Percentiles rank a stretch among this genome's conserved stretches.
These are phyloP conservation scores for Suillus placidus DNA, from an alignment of 768 basidiomycete species.

Conservation along the genomic window DNA sequence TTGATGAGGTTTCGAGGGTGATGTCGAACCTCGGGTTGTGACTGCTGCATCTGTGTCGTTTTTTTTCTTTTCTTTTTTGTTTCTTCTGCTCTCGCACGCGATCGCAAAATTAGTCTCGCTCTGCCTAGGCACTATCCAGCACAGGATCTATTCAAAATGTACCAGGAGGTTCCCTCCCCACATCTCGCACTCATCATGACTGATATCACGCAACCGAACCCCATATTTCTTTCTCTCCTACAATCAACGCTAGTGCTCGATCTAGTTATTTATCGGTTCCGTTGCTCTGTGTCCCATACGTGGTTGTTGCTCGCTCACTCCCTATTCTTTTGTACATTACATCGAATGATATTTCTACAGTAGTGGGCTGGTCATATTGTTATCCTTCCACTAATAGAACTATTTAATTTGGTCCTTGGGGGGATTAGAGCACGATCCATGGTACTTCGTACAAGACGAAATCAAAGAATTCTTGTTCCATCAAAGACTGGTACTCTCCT, in stretches of 20 bases:
- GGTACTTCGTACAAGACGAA: slow-evolving; percentile 95
- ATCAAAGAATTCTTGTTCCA: slow-evolving; percentile 96
- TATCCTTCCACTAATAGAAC: slow-evolving; percentile 62
- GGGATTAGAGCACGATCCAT: slow-evolving; percentile 71
- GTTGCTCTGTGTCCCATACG: slow-evolving; percentile 8
- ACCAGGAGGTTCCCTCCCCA: slow-evolving; percentile 26
- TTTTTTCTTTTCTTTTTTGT: background rate
- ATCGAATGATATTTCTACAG: slow-evolving; percentile 51
- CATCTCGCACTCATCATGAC: slow-evolving; percentile 8
- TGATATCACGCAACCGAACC: slow-evolving; percentile 13
- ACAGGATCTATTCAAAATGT: slow-evolving; percentile 39
- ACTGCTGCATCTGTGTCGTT: slow-evolving; percentile 19
- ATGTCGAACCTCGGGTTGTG: slow-evolving; percentile 75
- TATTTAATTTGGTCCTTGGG: slow-evolving; percentile 33
- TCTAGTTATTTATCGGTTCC: slow-evolving; percentile 20
- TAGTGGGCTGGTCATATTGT: slow-evolving; percentile 62
- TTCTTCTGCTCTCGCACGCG: slow-evolving; percentile 17
- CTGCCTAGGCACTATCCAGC: slow-evolving; percentile 19
- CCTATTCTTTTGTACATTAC: slow-evolving; percentile 40
- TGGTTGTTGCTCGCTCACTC: slow-evolving; percentile 12
- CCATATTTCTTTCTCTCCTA: background rate
- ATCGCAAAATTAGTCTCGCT: slow-evolving; percentile 30
- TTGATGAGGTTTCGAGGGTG: slow-evolving; percentile 69
- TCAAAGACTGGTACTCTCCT: slow-evolving; percentile 89
- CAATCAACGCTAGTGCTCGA: slow-evolving; percentile 25